phyloP scores from a whole-genome alignment of 495 filamentous ascomycete genomes.

The Neurospora sp. region DNA sequence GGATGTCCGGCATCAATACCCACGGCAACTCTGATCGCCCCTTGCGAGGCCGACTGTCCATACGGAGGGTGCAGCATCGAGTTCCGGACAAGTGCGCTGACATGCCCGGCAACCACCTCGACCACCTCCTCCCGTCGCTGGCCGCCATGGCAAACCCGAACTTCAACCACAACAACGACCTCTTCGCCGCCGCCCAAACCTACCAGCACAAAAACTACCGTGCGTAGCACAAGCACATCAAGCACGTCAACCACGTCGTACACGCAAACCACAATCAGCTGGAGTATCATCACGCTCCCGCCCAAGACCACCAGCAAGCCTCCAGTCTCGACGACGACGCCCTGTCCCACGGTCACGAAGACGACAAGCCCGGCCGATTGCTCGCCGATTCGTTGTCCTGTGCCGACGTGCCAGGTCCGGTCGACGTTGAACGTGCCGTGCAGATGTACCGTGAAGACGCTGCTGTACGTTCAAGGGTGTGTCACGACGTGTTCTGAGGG shows the following conservation, averaged over 20 bases:
- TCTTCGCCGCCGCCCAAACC: not conserved
- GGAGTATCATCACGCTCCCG: conserved; percentile 17
- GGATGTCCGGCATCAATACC: conserved; percentile 19
- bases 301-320: conserved; percentile 3
- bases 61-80: conserved; percentile 22
- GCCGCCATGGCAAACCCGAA: not conserved
- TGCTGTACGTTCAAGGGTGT: conserved; percentile 31
- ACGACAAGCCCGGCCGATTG: conserved; percentile 30
- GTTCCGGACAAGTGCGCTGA: conserved; percentile 12
- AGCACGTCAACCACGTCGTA: conserved; percentile 1
- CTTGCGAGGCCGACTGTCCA: conserved; percentile 22
- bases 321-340: not conserved
- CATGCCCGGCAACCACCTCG: conserved; percentile 10
- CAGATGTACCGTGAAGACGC: conserved; percentile 26
- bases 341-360: conserved; percentile 30
- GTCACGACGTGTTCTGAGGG: conserved; percentile 25
- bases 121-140: conserved; percentile 5
- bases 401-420: conserved; percentile 28
- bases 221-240: conserved; percentile 3
- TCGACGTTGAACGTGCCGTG: conserved; percentile 26
- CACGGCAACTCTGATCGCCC: conserved; percentile 21
- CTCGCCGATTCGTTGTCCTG: conserved; percentile 27
- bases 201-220: not conserved
- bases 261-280: conserved; percentile 11
- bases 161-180: not conserved